Conservation (phyloP, 1,284 basidiomycete genomes). For the Rhodotorula sp. region DNA sequence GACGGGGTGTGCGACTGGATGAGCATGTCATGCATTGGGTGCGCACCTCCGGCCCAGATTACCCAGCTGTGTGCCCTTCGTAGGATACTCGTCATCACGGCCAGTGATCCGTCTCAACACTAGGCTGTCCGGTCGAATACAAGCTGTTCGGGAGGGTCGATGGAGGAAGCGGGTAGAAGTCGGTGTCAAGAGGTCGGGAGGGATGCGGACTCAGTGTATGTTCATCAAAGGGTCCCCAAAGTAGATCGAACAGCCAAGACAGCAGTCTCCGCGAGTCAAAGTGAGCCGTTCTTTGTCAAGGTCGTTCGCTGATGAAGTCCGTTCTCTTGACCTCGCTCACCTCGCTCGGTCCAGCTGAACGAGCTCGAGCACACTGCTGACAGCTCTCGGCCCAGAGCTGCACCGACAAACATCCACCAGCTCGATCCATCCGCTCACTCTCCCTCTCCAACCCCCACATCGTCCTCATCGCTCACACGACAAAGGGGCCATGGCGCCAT, state of each 20-base stretch:
- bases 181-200: no score
- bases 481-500: conserved; percentile 6
- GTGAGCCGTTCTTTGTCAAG: no score
- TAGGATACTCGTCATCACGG: background rate
- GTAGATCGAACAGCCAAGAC: no score
- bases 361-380: background rate
- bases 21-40: background rate
- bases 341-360: background rate
- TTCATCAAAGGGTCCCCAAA: no score
- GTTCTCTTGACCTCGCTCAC: background rate
- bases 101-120: background rate
- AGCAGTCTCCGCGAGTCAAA: no score
- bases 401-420: no score
- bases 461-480: background rate
- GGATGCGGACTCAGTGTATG: no score
- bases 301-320: background rate
- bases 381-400: background rate
- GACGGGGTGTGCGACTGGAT: background rate
- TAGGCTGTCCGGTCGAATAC: no score
- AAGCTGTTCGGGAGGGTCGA: no score
- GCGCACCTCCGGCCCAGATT: conserved; percentile 6
- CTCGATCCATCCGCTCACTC: background rate
- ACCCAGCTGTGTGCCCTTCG: background rate
- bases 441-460: background rate
- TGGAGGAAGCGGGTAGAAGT: no score